A percentile compares a stretch with the other conserved stretches of the same genome.
These are phyloP conservation scores for Firmiana major DNA, from an alignment of 345 rosid species.

Conservation along the genomic window DNA sequence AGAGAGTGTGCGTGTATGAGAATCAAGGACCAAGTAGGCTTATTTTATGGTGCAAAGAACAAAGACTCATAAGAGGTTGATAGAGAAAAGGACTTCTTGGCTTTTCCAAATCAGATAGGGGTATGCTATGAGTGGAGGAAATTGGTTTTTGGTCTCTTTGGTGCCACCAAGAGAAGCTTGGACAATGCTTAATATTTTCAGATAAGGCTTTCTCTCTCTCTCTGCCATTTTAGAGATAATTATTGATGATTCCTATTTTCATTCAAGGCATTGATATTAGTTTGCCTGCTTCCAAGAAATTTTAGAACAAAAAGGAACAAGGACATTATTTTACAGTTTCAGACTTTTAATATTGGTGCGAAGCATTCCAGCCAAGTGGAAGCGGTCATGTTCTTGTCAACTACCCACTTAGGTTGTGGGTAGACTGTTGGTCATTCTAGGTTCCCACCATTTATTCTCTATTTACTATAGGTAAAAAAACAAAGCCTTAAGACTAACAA, in stretches of 20 bases:
- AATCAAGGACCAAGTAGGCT: not conserved
- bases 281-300: not conserved
- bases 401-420: not conserved
- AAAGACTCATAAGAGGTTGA: not conserved
- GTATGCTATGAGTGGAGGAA: conserved; percentile 61
- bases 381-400: not conserved
- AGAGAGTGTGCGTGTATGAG: not conserved
- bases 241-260: not conserved
- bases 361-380: not conserved
- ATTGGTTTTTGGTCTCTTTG: conserved; percentile 34
- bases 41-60: conserved; percentile 5
- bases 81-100: conserved; percentile 27
- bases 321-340: not conserved
- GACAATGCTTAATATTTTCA: conserved; percentile 14
- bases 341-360: not conserved
- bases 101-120: conserved; percentile 80
- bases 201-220: conserved; percentile 26
- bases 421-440: no score
- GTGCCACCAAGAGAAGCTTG: conserved; percentile 35
- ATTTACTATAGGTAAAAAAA: no score
- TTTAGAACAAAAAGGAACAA: not conserved
- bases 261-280: not conserved
- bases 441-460: no score
- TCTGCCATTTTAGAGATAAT: not conserved
- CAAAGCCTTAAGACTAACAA: no score